Evolutionary conservation across 305 asterid genomes (phyloP).

Genomic region (Fraxinus paxiana): DNA sequence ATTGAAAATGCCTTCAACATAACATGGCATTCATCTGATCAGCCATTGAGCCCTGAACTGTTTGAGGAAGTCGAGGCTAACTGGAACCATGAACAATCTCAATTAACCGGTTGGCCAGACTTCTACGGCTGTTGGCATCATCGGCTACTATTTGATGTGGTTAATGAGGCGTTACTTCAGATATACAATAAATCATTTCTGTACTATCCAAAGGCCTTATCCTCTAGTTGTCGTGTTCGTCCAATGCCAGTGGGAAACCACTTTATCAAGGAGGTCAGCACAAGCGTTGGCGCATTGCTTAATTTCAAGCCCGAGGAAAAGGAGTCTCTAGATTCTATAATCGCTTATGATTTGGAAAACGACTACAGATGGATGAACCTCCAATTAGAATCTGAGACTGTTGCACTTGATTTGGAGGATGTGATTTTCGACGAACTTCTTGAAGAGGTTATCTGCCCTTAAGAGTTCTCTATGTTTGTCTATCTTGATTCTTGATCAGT

Average conservation of each 20-base stretch:
- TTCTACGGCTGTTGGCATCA: slow-evolving; percentile 51
- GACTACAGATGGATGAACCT: slow-evolving; percentile 83
- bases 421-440: slow-evolving; percentile 51
- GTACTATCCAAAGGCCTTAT: slow-evolving; percentile 60
- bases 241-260: slow-evolving; percentile 44
- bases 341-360: slow-evolving; percentile 40
- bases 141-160: slow-evolving; percentile 59
- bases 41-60: slow-evolving; percentile 50
- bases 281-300: slow-evolving; percentile 27
- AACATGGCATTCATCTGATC: slow-evolving; percentile 46
- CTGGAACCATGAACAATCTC: slow-evolving; percentile 47
- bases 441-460: slow-evolving; percentile 43
- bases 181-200: slow-evolving; percentile 47
- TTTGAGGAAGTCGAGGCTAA: slow-evolving; percentile 50
- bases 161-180: slow-evolving; percentile 49
- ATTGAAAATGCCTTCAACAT: slow-evolving; percentile 29
- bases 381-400: slow-evolving; percentile 56
- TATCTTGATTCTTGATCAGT: not conserved
- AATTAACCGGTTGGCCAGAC: slow-evolving; percentile 33
- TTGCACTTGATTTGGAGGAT: slow-evolving; percentile 67
- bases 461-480: slow-evolving; percentile 4
- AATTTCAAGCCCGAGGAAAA: slow-evolving; percentile 31
- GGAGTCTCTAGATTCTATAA: slow-evolving; percentile 39
- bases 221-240: slow-evolving; percentile 44
- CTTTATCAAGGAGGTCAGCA: slow-evolving; percentile 40